phyloP scores from a whole-genome alignment of 768 basidiomycete genomes.

The Suillus hirtellus region DNA sequence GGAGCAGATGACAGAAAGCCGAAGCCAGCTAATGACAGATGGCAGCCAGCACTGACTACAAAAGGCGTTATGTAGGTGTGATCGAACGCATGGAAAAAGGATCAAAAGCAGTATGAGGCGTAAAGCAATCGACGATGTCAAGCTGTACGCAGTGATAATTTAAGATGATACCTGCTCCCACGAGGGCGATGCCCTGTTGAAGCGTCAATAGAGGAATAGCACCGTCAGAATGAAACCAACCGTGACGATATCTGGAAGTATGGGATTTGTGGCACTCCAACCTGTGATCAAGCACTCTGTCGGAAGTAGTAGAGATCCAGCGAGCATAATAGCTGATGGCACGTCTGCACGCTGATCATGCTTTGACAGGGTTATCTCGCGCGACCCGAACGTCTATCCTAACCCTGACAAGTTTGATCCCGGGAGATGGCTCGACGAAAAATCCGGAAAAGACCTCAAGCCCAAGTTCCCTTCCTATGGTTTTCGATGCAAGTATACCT shows the following conservation, averaged over 20 bases:
- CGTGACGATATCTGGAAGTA: constrained; percentile 50
- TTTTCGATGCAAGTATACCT: constrained; percentile 45
- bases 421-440: constrained; percentile 51
- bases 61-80: not conserved
- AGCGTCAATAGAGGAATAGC: constrained; percentile 5
- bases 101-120: constrained; percentile 70
- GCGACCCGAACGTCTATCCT: constrained; percentile 56
- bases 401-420: constrained; percentile 62
- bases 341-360: not conserved
- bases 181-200: constrained; percentile 52
- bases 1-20: constrained; percentile 80
- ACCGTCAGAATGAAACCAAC: constrained; percentile 37
- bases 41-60: constrained; percentile 58
- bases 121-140: constrained; percentile 69
- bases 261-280: constrained; percentile 58
- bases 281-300: constrained; percentile 65
- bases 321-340: constrained; percentile 43
- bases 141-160: constrained; percentile 63
- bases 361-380: constrained; percentile 47
- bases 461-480: constrained; percentile 56
- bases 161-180: constrained; percentile 60
- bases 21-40: constrained; percentile 68
- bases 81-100: constrained; percentile 14
- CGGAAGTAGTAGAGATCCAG: constrained; percentile 60
- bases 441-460: constrained; percentile 51